Evolutionary conservation across 2,329 filamentous ascomycete genomes (phyloP).

Genomic region (Phyllosticta citrichinensis): DNA sequence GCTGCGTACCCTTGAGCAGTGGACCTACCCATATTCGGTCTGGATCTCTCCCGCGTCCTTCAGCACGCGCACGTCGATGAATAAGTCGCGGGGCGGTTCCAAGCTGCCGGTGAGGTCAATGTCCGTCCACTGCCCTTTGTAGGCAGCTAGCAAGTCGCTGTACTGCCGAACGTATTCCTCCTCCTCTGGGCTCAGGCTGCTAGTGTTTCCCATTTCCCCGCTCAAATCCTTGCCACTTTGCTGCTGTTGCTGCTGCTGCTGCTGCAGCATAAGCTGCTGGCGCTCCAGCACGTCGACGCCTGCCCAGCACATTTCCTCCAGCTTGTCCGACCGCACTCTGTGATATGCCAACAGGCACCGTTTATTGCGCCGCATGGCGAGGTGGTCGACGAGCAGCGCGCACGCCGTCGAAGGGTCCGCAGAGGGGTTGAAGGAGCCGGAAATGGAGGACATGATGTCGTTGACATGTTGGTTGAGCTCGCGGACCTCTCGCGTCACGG

Average conservation of each 20-base stretch:
- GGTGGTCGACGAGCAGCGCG: constrained; percentile 81
- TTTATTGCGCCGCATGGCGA: constrained; percentile 94
- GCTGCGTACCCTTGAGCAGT: not conserved
- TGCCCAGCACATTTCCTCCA: constrained; percentile 90
- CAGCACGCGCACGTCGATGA: constrained; percentile 91
- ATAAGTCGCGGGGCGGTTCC: constrained; percentile 88
- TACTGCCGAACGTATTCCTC: constrained; percentile 83
- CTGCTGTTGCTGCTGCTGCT: constrained; percentile 29
- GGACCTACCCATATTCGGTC: constrained; percentile 86
- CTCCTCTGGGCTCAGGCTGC: constrained; percentile 73
- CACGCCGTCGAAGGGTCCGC: constrained; percentile 77
- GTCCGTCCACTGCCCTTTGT: constrained; percentile 97
- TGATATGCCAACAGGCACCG: constrained; percentile 92
- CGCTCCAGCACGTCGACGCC: constrained; percentile 73
- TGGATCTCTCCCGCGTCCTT: constrained; percentile 98
- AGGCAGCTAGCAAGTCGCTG: constrained; percentile 82
- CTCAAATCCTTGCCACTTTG: constrained; percentile 27
- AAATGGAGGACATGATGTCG: constrained; percentile 55
- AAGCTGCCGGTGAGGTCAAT: constrained; percentile 90
- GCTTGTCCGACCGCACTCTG: constrained; percentile 75
- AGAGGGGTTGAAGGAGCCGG: constrained; percentile 71
- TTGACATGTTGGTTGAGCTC: constrained; percentile 82
- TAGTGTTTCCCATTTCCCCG: constrained; percentile 45
- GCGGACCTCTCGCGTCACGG: constrained; percentile 80
- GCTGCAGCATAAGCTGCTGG: constrained; percentile 47